Percentiles rank a stretch among this genome's conserved stretches.
Conservation (phyloP, 306 rosid genomes). For the Trifolium fragiferum region DNA sequence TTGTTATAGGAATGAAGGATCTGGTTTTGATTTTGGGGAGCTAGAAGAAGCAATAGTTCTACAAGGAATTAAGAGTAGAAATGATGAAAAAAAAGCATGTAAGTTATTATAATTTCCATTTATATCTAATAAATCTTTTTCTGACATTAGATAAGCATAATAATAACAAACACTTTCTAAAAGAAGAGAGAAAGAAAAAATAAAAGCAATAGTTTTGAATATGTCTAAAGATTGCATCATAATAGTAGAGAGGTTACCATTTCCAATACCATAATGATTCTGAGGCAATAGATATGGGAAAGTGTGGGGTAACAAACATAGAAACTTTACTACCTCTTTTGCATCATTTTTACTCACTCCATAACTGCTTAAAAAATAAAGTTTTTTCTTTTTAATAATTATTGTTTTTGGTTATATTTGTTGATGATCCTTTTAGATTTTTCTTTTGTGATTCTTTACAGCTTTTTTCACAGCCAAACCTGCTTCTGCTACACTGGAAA, state of each 20-base stretch:
- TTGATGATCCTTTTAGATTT: slow-evolving; percentile 62
- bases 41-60: slow-evolving; percentile 87
- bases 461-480: slow-evolving; percentile 83
- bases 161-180: slow-evolving; percentile 53
- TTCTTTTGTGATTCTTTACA: slow-evolving; percentile 80
- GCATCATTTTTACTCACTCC: slow-evolving; percentile 76
- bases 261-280: slow-evolving; percentile 72
- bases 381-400: slow-evolving; percentile 44
- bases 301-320: slow-evolving; percentile 69
- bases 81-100: slow-evolving; percentile 84
- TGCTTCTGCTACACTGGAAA: slow-evolving; percentile 88
- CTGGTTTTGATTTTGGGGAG: slow-evolving; percentile 86
- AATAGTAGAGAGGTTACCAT: slow-evolving; percentile 47
- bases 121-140: slow-evolving; percentile 33
- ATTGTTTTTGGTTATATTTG: no score
- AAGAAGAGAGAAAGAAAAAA: slow-evolving; percentile 47
- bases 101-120: slow-evolving; percentile 35
- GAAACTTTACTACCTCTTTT: slow-evolving; percentile 53
- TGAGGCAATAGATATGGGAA: slow-evolving; percentile 57
- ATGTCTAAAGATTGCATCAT: slow-evolving; percentile 46
- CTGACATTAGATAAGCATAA: slow-evolving; percentile 59
- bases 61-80: slow-evolving; percentile 70
- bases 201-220: slow-evolving; percentile 49
- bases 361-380: slow-evolving; percentile 64
- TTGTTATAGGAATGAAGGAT: slow-evolving; percentile 63